Evolutionary conservation across 768 basidiomycete species (phyloP).

Genomic region (Lentinus tigrinus): DNA sequence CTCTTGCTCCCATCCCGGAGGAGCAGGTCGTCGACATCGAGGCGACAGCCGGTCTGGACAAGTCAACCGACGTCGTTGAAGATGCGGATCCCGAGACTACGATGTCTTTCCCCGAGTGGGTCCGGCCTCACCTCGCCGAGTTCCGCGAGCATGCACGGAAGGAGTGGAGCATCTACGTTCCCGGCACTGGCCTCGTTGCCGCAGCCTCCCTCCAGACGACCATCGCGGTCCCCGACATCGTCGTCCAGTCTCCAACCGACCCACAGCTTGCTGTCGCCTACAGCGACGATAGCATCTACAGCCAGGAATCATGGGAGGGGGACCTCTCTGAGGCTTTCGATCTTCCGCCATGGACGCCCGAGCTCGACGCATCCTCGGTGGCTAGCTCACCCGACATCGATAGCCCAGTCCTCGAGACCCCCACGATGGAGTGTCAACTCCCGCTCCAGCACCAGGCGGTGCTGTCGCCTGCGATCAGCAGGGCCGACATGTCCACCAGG

Average conservation of each 20-base stretch:
- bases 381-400: not conserved
- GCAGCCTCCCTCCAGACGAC: not conserved
- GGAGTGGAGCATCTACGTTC: slow-evolving; percentile 3
- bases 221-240: slow-evolving; percentile 2
- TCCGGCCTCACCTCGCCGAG: slow-evolving; percentile 9
- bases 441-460: not conserved
- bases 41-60: not conserved
- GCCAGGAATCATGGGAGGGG: not conserved
- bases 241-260: slow-evolving; percentile 5
- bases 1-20: not conserved
- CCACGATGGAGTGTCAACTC: not conserved
- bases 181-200: not conserved
- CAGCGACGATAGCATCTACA: slow-evolving; percentile 9
- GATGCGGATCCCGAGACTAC: not conserved
- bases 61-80: not conserved
- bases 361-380: not conserved
- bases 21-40: not conserved
- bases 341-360: not conserved
- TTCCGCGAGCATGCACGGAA: slow-evolving; percentile 10
- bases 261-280: not conserved
- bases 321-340: not conserved
- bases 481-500: slow-evolving; percentile 2
- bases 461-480: not conserved
- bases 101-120: slow-evolving; percentile 9
- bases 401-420: slow-evolving; percentile 1